phyloP scores from a whole-genome alignment of 1,139 yeast genomes.

The Scheffersomyces lignicola region DNA sequence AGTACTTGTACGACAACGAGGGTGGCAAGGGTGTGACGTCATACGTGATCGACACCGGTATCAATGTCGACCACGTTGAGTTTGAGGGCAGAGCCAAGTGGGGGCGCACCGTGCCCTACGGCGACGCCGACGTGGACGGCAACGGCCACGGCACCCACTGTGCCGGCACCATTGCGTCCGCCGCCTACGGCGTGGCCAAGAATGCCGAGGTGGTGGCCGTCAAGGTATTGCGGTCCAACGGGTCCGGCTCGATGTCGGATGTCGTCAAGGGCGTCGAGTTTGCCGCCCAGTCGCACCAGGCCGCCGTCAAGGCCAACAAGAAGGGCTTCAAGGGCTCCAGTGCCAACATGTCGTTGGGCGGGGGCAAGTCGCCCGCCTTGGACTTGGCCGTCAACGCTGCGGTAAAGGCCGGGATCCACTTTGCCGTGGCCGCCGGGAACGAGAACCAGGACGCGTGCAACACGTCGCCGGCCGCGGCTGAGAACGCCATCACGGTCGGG shows the following conservation, averaged over 20 bases:
- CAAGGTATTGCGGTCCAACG: conserved; percentile 73
- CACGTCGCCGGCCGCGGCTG: conserved; percentile 80
- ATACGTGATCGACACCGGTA: conserved; percentile 92
- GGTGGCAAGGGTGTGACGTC: conserved; percentile 95
- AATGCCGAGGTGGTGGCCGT: conserved; percentile 74
- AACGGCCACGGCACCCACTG: conserved; percentile 95
- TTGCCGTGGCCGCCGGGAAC: conserved; percentile 90
- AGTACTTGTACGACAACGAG: conserved; percentile 76
- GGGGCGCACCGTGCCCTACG: conserved; percentile 89
- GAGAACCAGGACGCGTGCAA: conserved; percentile 84
- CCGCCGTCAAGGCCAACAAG: conserved; percentile 54
- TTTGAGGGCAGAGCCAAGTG: conserved; percentile 90
- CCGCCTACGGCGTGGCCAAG: conserved; percentile 77
- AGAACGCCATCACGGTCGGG: conserved; percentile 76
- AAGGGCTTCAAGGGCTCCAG: conserved; percentile 81
- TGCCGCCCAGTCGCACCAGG: conserved; percentile 66
- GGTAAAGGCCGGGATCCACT: conserved; percentile 74
- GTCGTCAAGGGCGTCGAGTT: conserved; percentile 79
- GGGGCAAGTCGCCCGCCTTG: conserved; percentile 78
- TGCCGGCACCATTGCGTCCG: conserved; percentile 82
- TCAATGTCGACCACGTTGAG: conserved; percentile 75
- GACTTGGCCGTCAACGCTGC: conserved; percentile 86
- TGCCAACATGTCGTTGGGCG: conserved; percentile 90
- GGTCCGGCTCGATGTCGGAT: conserved; percentile 80
- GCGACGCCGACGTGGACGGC: conserved; percentile 82